Conservation (phyloP, 768 basidiomycete genomes). For the Phlegmacium glaucopus region DNA sequence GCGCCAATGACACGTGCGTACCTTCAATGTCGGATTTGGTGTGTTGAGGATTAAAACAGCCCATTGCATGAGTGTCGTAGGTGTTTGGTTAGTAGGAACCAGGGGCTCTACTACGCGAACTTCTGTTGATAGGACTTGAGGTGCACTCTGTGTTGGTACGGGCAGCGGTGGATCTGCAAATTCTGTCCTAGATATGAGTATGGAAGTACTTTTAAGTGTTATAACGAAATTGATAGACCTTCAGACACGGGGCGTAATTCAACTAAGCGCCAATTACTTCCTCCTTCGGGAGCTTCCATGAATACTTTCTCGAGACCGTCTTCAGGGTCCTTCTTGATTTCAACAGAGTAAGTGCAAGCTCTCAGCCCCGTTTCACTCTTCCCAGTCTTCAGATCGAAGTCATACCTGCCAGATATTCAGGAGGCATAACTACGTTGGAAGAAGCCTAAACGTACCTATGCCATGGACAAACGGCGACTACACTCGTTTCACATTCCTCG, state of each 20-base stretch:
- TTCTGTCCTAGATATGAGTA: slow-evolving; percentile 27
- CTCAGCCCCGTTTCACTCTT: slow-evolving; percentile 65
- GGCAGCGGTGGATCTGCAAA: slow-evolving; percentile 66
- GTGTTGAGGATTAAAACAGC: slow-evolving; percentile 79
- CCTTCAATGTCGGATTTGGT: slow-evolving; percentile 63
- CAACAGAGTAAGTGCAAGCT: slow-evolving; percentile 65
- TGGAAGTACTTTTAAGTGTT: not conserved
- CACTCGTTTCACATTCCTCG: slow-evolving; percentile 57
- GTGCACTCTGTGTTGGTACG: slow-evolving; percentile 9
- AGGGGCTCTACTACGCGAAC: slow-evolving; percentile 39
- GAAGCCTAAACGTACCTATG: slow-evolving; percentile 44
- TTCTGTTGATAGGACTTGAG: slow-evolving; percentile 1
- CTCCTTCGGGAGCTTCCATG: slow-evolving; percentile 54
- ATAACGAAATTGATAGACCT: slow-evolving; percentile 34
- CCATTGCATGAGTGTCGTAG: slow-evolving; percentile 74
- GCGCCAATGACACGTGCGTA: slow-evolving; percentile 7
- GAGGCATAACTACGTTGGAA: not conserved
- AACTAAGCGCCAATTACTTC: slow-evolving; percentile 58
- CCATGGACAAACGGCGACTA: slow-evolving; percentile 75
- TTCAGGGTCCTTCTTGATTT: slow-evolving; percentile 38
- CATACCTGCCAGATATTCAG: slow-evolving; percentile 45
- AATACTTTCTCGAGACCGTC: slow-evolving; percentile 47
- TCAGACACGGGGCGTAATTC: slow-evolving; percentile 72
- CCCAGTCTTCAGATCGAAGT: slow-evolving; percentile 69
- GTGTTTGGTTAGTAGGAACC: slow-evolving; percentile 45